Percentiles rank a stretch among this genome's conserved stretches.
Conservation (phyloP, 495 filamentous ascomycete species). For the Saxophila tyrrhenica region DNA sequence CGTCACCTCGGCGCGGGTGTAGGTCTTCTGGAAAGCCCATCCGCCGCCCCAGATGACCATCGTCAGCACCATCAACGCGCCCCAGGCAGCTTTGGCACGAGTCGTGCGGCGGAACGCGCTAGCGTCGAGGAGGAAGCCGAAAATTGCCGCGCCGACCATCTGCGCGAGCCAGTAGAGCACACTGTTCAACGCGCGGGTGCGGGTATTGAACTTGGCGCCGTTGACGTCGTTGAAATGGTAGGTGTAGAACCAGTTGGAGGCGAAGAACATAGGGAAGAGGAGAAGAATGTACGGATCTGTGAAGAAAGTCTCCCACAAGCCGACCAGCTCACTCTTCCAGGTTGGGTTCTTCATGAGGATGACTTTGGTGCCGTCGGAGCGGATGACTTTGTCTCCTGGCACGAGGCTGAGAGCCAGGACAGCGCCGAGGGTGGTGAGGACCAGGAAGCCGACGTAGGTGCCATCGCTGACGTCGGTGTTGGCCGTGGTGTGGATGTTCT, state of each 20-base stretch:
- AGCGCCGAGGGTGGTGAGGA: constrained; percentile 72
- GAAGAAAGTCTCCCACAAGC: constrained; percentile 62
- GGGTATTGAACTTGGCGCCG: constrained; percentile 64
- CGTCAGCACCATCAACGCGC: constrained; percentile 57
- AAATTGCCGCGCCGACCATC: constrained; percentile 70
- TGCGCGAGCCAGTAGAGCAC: constrained; percentile 80
- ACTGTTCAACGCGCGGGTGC: constrained; percentile 73
- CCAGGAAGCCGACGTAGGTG: constrained; percentile 83
- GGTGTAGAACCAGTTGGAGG: constrained; percentile 35
- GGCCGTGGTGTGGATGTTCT: constrained; percentile 57
- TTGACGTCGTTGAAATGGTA: constrained; percentile 51
- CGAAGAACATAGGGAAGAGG: constrained; percentile 52
- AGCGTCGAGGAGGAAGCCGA: constrained; percentile 67
- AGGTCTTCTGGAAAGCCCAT: constrained; percentile 61
- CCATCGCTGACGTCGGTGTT: constrained; percentile 59
- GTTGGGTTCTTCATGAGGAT: constrained; percentile 82
- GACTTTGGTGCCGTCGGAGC: constrained; percentile 70
- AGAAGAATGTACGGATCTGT: constrained; percentile 67
- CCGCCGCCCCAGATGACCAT: constrained; percentile 83
- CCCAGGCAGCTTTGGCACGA: constrained; percentile 64
- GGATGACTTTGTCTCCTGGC: constrained; percentile 64
- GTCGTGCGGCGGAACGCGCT: constrained; percentile 50
- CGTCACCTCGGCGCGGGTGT: constrained; percentile 37
- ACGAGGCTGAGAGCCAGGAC: constrained; percentile 59
- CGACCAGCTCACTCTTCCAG: constrained; percentile 55